Evolutionary conservation across 1,284 basidiomycete genomes (phyloP).

Genomic region (Ganoderma sinense): DNA sequence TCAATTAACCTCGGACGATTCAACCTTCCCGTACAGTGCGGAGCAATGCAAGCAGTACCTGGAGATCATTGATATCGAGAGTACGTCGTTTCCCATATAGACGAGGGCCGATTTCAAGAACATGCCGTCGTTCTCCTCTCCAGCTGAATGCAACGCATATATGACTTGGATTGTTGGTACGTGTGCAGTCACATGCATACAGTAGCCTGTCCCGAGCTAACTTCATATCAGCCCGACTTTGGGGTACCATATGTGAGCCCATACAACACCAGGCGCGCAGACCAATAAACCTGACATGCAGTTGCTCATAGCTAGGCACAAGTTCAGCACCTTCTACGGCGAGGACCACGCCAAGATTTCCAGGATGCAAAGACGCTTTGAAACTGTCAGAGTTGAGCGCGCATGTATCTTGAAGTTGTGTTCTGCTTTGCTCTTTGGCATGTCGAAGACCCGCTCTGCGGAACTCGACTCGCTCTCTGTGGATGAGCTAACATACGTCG

Average conservation of each 20-base stretch:
- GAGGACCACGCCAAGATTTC: constrained; percentile 37
- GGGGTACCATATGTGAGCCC: constrained; percentile 28
- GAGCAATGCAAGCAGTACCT: constrained; percentile 36
- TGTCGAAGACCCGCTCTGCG: constrained; percentile 21
- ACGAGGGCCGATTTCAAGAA: background rate
- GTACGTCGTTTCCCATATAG: constrained; percentile 17
- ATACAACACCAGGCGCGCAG: background rate
- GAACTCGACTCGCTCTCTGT: constrained; percentile 32
- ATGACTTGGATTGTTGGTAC: constrained; percentile 33
- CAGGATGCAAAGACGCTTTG: constrained; percentile 32
- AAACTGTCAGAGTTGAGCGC: constrained; percentile 2
- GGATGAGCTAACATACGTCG: constrained; percentile 34
- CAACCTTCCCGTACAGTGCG: constrained; percentile 36
- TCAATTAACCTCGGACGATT: constrained; percentile 35
- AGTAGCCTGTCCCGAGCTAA: background rate
- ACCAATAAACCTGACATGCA: background rate
- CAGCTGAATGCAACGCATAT: constrained; percentile 22
- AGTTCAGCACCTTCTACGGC: constrained; percentile 37
- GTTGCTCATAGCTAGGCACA: constrained; percentile 26
- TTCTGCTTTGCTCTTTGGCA: constrained; percentile 30
- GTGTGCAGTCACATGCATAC: constrained; percentile 5
- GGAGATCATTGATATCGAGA: constrained; percentile 26
- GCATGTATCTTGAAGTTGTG: constrained; percentile 15
- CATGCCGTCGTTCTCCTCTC: background rate
- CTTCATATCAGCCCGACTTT: constrained; percentile 28